Conservation (phyloP, 352 stramenopile species). For the Thalassiosira sp. region DNA sequence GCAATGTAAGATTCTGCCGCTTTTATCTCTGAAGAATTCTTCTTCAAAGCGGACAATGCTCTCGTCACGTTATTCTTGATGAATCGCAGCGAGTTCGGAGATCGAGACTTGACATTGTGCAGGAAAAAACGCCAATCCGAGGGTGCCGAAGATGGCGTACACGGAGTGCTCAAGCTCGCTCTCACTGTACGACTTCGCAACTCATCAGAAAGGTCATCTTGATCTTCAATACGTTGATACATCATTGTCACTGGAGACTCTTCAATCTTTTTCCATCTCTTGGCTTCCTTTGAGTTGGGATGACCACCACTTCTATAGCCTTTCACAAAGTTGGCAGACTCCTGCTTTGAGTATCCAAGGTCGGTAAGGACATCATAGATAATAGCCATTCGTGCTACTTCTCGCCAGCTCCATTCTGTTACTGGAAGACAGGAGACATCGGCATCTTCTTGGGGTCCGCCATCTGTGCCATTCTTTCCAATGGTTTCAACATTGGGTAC, state of each 20-base stretch:
- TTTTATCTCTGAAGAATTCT: conserved; percentile 13
- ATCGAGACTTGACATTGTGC: conserved; percentile 71
- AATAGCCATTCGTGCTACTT: conserved; percentile 78
- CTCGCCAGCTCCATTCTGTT: conserved; percentile 79
- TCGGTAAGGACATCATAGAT: conserved; percentile 78
- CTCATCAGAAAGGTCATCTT: conserved; percentile 26
- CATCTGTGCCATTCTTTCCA: conserved; percentile 33
- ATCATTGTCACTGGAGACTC: conserved; percentile 71
- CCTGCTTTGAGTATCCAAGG: conserved; percentile 74
- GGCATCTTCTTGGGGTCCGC: conserved; percentile 41
- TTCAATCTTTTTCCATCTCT: conserved; percentile 76
- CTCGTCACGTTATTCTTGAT: conserved; percentile 64
- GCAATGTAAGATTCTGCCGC: conserved; percentile 23
- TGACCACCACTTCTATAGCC: conserved; percentile 81
- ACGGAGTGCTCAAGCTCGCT: conserved; percentile 58
- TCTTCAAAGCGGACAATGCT: conserved; percentile 55
- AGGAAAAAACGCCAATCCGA: conserved; percentile 79
- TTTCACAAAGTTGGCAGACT: conserved; percentile 75
- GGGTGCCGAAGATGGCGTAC: conserved; percentile 49
- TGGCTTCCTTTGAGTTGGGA: conserved; percentile 84
- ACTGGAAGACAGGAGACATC: conserved; percentile 66
- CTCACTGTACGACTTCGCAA: conserved; percentile 48
- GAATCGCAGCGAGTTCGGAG: conserved; percentile 26
- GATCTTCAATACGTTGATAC: conserved; percentile 49
- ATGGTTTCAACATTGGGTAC: conserved; percentile 35